Percentiles rank a stretch among this genome's conserved stretches.
phyloP scores from a whole-genome alignment of 805 yeast species.

The Hanseniaspora clermontiae region DNA sequence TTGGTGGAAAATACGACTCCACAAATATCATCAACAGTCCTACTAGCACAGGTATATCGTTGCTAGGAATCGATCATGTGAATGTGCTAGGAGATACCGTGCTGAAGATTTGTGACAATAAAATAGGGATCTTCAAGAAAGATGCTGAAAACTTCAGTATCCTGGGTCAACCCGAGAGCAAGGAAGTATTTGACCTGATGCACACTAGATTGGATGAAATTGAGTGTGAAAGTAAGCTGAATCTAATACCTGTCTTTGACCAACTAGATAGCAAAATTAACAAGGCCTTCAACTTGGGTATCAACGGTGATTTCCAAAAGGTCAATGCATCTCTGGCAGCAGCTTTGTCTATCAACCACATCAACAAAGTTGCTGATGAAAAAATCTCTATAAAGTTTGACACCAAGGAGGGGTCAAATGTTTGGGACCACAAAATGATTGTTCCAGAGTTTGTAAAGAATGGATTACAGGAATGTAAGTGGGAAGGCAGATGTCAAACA shows the following conservation, averaged over 20 bases:
- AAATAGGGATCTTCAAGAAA: slow-evolving; percentile 78
- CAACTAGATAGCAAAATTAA: slow-evolving; percentile 18
- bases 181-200: slow-evolving; percentile 43
- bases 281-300: slow-evolving; percentile 41
- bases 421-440: slow-evolving; percentile 11
- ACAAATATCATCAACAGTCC: slow-evolving; percentile 77
- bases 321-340: slow-evolving; percentile 82
- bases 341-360: slow-evolving; percentile 43
- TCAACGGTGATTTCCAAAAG: slow-evolving; percentile 73
- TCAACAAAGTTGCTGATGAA: slow-evolving; percentile 32
- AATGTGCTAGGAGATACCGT: slow-evolving; percentile 75
- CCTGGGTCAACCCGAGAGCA: slow-evolving; percentile 35
- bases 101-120: slow-evolving; percentile 89
- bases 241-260: slow-evolving; percentile 38
- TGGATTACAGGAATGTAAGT: slow-evolving; percentile 57
- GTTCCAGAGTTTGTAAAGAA: slow-evolving; percentile 38
- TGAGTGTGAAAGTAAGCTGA: slow-evolving; percentile 33
- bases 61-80: slow-evolving; percentile 87
- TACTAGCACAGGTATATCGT: slow-evolving; percentile 69
- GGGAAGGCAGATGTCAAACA: slow-evolving; percentile 96
- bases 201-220: slow-evolving; percentile 56
- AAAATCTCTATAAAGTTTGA: slow-evolving; percentile 11
- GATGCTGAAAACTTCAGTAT: slow-evolving; percentile 58
- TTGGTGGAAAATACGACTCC: slow-evolving; percentile 96
- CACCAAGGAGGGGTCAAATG: slow-evolving; percentile 14